Percentiles rank a stretch among this genome's conserved stretches.
Conservation (phyloP, 345 rosid species). For the Rhodomyrtus tomentosa region DNA sequence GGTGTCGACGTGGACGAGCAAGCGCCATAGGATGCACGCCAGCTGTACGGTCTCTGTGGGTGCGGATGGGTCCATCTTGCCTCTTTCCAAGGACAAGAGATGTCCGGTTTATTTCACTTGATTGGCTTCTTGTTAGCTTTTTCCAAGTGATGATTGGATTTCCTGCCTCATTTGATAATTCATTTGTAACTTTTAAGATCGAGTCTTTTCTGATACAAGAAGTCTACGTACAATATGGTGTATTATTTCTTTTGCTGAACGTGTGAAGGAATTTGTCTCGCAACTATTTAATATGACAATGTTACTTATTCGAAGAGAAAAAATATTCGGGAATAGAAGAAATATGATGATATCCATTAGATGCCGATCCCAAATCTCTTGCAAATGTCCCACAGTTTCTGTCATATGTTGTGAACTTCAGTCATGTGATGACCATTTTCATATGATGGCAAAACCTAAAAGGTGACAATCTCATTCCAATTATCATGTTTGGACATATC, state of each 20-base stretch:
- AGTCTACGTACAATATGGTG: neutral
- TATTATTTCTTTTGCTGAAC: neutral
- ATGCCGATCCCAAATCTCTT: neutral
- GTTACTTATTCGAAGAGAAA: neutral
- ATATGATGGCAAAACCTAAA: neutral
- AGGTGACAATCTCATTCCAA: neutral
- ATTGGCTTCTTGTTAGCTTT: neutral
- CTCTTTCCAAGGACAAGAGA: conserved; percentile 28
- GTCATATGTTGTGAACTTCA: too few relatives aligned
- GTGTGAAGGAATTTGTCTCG: neutral
- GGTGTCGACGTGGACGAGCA: conserved; percentile 58
- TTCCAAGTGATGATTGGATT: neutral
- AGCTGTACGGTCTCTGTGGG: conserved; percentile 48
- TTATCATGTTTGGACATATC: neutral
- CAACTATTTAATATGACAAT: neutral
- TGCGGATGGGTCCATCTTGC: conserved; percentile 50
- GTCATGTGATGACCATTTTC: too few relatives aligned
- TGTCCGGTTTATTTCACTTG: conserved; percentile 77
- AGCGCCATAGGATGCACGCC: conserved; percentile 55
- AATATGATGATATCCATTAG: neutral
- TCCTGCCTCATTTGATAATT: neutral
- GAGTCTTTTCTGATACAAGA: neutral
- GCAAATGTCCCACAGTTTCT: neutral
- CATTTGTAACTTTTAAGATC: neutral
- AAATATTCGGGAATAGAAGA: neutral